A percentile compares a stretch with the other conserved stretches of the same genome.
Conservation (phyloP, 2,329 filamentous ascomycete species). For the Ploettnerulaceae sp. region DNA sequence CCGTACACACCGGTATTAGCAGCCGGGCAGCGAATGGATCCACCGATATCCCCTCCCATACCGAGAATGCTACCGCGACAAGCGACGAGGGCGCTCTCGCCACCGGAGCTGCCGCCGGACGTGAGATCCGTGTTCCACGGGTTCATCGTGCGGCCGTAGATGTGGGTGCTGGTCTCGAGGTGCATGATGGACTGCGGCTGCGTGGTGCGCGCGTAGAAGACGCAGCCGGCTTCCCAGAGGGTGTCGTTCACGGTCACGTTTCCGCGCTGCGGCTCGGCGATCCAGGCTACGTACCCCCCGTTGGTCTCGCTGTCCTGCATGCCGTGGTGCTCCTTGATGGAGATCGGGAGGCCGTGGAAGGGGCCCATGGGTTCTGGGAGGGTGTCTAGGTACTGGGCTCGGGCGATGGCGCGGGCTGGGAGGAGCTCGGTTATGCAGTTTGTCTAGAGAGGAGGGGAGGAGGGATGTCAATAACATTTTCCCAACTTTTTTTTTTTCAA, state of each 20-base stretch:
- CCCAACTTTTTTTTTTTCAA: too few species aligned
- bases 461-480: too few species aligned
- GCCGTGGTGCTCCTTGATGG: conserved; percentile 49
- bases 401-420: conserved; percentile 17
- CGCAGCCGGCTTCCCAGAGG: conserved; percentile 54
- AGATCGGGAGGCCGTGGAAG: conserved; percentile 54
- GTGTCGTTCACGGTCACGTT: conserved; percentile 44
- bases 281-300: conserved; percentile 50
- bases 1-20: conserved; percentile 47
- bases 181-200: conserved; percentile 39
- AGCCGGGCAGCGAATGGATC: conserved; percentile 31
- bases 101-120: conserved; percentile 57
- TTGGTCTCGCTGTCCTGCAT: conserved; percentile 40
- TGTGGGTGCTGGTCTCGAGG: conserved; percentile 52
- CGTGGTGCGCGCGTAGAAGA: conserved; percentile 64
- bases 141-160: conserved; percentile 51
- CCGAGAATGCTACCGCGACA: conserved; percentile 38
- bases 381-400: conserved; percentile 24
- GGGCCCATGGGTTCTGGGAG: conserved; percentile 43
- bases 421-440: conserved; percentile 25
- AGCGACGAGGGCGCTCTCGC: conserved; percentile 48
- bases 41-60: conserved; percentile 21
- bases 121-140: conserved; percentile 48
- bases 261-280: conserved; percentile 42
- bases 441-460: too few species aligned